Conservation (phyloP, 1,284 basidiomycete species). For the Tetrapyrgos nigripes region DNA sequence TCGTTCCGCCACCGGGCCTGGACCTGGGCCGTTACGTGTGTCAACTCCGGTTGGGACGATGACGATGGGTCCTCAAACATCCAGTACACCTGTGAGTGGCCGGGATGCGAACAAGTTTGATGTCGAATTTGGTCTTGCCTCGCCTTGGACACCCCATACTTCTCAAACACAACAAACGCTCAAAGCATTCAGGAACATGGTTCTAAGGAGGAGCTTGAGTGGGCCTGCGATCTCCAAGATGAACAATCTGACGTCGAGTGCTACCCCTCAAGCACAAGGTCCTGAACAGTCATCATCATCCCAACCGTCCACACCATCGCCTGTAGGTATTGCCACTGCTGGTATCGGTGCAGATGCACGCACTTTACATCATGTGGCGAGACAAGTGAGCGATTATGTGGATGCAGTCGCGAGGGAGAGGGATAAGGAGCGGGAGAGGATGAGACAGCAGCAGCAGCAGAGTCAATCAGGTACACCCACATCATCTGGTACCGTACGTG, state of each 20-base stretch:
- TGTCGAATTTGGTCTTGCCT: not conserved
- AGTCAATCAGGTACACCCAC: slow-evolving; percentile 42
- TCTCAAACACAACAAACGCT: not conserved
- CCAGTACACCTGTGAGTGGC: not conserved
- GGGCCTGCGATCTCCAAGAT: not conserved
- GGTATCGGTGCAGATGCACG: slow-evolving; percentile 17
- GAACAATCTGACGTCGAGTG: not conserved
- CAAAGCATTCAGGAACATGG: not conserved
- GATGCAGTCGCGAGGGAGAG: slow-evolving; percentile 74
- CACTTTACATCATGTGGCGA: slow-evolving; percentile 50
- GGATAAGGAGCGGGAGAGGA: slow-evolving; percentile 73
- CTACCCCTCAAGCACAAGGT: slow-evolving; percentile 27
- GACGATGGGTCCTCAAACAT: not conserved
- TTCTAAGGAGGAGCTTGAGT: not conserved
- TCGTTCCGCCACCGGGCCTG: not conserved
- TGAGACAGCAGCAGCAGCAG: slow-evolving; percentile 66
- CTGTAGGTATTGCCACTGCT: slow-evolving; percentile 16
- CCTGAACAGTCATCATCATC: slow-evolving; percentile 45
- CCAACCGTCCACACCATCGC: slow-evolving; percentile 35
- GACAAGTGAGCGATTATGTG: slow-evolving; percentile 69
- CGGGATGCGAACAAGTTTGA: not conserved
- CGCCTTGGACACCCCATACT: not conserved
- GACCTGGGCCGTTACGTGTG: slow-evolving; percentile 2
- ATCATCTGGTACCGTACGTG: slow-evolving; percentile 30
- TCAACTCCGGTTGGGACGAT: slow-evolving; percentile 1